These are phyloP conservation scores for Lactarius quietus DNA, from an alignment of 768 basidiomycete species.

Conservation along the genomic window DNA sequence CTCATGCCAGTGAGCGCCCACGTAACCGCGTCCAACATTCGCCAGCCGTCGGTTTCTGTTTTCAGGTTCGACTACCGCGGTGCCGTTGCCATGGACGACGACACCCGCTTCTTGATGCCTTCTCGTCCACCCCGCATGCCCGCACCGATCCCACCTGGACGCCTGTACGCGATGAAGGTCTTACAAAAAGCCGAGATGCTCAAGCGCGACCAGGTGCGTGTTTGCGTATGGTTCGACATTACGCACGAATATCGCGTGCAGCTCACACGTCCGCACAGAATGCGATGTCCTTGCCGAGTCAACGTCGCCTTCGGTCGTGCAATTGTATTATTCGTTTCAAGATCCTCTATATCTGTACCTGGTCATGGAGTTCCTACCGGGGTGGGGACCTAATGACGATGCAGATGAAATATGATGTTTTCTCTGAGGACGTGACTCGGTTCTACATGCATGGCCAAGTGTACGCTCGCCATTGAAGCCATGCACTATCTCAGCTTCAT, in stretches of 20 bases:
- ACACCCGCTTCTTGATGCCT: constrained; percentile 19
- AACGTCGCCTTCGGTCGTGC: constrained; percentile 94
- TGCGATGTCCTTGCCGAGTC: constrained; percentile 95
- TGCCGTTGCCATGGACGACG: constrained; percentile 23
- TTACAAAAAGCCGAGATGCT: constrained; percentile 97
- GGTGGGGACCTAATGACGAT: constrained; percentile 99
- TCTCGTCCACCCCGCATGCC: not conserved
- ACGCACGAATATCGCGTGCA: constrained; percentile 33
- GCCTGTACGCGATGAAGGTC: constrained; percentile 99
- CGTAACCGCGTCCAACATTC: no score
- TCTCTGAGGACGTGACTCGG: constrained; percentile 97
- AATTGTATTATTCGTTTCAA: constrained; percentile 96
- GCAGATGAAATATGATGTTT: constrained; percentile 99
- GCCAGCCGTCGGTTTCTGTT: no score
- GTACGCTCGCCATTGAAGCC: no score
- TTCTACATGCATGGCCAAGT: constrained; percentile 99
- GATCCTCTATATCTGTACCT: constrained; percentile 89
- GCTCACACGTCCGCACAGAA: constrained; percentile 95
- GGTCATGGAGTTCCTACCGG: constrained; percentile 98
- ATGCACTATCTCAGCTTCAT: constrained; percentile 96
- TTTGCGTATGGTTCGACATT: constrained; percentile 1
- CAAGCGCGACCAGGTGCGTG: constrained; percentile 93
- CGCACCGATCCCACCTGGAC: constrained; percentile 49
- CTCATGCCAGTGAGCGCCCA: no score
- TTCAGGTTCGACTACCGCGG: no score